Evolutionary conservation across 1,139 yeast species (phyloP), one percentile per base, ranked within the genome.

Genomic region (Kodamaea alishanica): DNA sequence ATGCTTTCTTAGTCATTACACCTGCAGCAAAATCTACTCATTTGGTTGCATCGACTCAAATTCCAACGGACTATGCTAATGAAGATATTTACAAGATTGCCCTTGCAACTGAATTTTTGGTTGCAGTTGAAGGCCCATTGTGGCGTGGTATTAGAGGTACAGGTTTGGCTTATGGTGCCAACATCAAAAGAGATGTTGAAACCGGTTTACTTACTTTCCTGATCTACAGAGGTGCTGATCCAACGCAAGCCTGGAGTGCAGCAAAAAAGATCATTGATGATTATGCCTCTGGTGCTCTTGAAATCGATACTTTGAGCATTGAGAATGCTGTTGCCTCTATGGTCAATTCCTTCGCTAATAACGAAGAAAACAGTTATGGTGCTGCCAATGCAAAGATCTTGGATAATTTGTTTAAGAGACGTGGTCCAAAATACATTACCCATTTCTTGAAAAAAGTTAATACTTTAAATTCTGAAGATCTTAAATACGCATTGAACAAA

Each of bases 101-200:
- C 0, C 71, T 92, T 15, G 88, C 92, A 6, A 73, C 84, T 8
- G 90, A 85, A 42, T 85, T 82, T 54, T 68, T 94, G 44, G 84
- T 83, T 49, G 85, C 90, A 24, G 88, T 88, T 22, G 99, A 94
- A 61, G 99, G 99, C 1, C 97, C 98, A 28, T 83, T 92, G 49
- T 92, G 98, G 97, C 77, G 89, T 55, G 96, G 94, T 36, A 86
- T 94, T 30, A 78, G 99, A 62, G 99, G 99, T 29, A 77, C 90
- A 1, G 99, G 99, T 1, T 70, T 88, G 39, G 97, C 97, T 0
- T 94, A 94, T 60, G 97, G 97, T 26, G 94, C 92, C 1, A 71
- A 67, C 40, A 70, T 88, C 46, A 58, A 70, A 25, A 69, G 79
- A 38, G 73, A 74, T 48, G 56, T 78, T 11, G 96, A 89, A 49